Evolutionary conservation across 139 green algal species (phyloP), one percentile per base, ranked within the genome.

Genomic region (Trebouxia sp.): DNA sequence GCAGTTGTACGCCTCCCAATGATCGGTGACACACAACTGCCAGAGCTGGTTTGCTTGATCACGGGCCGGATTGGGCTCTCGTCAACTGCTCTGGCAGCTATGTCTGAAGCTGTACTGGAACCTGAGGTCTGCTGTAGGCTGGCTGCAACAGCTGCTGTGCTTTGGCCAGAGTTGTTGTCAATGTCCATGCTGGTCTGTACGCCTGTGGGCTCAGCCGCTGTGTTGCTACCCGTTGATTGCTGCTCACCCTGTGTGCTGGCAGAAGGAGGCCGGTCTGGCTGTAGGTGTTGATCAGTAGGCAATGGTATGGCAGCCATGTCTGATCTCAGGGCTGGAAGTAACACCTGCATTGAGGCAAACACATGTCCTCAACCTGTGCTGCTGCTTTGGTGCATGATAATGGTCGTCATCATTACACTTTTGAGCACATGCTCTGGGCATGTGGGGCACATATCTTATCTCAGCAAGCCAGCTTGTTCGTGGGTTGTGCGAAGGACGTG

Each of bases 291-390:
- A n/a, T 82, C 81, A 47, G 76, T 15, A 14, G 83, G 81, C 74
- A 70, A 26, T 0, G 82, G 41, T 35, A 93, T 37, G 17, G 42
- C 14, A 1, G 58, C 84, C 82, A 95, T 85, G 78, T 96, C 92
- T 2, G 88, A 76, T 0, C 92, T 82, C 41, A 96, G 79, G 1
- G 91, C 87, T 9, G 89, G 89, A 42, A 96, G 86, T 35, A 96
- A 78, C 20, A 93, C 90, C 53, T 90, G 85, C n/a, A 82, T 24
- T 48, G 7, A 7, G 48, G 6, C 38, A 56, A 17, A 26, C 2
- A 11, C 55, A 37, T 10, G 14, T 20, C 15, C 30, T 70, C 2
- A 35, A 9, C 3, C 20, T 12, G 20, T 69, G 20, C 26, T 35
- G 12, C 1, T 17, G 20, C 22, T 3, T 58, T 22, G 26, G 22